A percentile compares a stretch with the other conserved stretches of the same genome.
These are phyloP conservation scores for Pseudozyma sp. DNA, from an alignment of 1,284 basidiomycete species.

Conservation along the genomic window DNA sequence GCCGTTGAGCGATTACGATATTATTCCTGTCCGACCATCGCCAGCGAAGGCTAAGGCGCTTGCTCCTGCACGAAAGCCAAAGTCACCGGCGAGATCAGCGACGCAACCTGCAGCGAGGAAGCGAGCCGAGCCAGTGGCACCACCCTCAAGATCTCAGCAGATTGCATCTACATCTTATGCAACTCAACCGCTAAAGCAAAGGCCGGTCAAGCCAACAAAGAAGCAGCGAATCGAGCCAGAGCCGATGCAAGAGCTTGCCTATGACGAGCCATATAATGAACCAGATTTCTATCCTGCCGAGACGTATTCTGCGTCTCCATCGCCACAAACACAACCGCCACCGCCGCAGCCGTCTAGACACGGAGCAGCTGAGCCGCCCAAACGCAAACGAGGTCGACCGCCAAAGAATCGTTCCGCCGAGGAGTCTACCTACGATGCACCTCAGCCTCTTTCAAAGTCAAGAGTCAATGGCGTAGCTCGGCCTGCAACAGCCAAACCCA, in stretches of 20 bases:
- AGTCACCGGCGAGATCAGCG: constrained; percentile 10
- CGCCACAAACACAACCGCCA: constrained; percentile 3
- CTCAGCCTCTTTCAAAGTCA: constrained; percentile 15
- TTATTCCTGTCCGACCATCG: constrained; percentile 13
- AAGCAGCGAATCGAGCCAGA: constrained; percentile 2
- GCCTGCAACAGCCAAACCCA: constrained; percentile 19
- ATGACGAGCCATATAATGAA: constrained; percentile 19
- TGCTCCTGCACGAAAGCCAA: constrained; percentile 4
- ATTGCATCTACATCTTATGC: constrained; percentile 7
- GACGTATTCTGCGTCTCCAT: not conserved
- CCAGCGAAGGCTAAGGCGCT: not conserved
- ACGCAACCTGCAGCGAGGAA: constrained; percentile 7
- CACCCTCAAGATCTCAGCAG: not conserved
- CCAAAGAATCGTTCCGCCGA: constrained; percentile 20
- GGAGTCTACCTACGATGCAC: constrained; percentile 5
- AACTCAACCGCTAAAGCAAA: constrained; percentile 23
- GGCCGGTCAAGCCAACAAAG: constrained; percentile 8
- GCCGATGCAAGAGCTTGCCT: constrained; percentile 7
- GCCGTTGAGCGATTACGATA: constrained; percentile 18
- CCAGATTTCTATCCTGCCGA: not conserved
- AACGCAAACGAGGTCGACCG: constrained; percentile 31
- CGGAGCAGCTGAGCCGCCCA: constrained; percentile 14
- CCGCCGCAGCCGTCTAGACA: constrained; percentile 1
- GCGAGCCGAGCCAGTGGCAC: not conserved
- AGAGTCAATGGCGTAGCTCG: constrained; percentile 7